These are phyloP conservation scores for Mycena filopes DNA, from an alignment of 768 basidiomycete genomes.

Conservation along the genomic window DNA sequence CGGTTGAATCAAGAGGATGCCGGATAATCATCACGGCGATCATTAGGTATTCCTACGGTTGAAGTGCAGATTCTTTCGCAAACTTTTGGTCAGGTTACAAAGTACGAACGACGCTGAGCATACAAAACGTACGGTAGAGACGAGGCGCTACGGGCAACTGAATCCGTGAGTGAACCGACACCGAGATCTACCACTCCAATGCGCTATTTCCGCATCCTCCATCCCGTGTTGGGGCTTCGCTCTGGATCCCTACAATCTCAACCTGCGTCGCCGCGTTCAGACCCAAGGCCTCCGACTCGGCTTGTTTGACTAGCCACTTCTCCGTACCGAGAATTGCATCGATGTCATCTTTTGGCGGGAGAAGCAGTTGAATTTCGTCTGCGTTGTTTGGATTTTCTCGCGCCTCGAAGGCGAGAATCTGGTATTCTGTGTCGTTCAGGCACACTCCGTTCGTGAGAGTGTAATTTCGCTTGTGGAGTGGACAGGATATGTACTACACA, in stretches of 20 bases:
- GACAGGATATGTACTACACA: conserved; percentile 53
- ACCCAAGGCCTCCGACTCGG: conserved; percentile 53
- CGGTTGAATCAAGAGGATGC: no score
- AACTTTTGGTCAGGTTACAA: no score
- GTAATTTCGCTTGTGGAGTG: conserved; percentile 77
- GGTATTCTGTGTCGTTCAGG: conserved; percentile 67
- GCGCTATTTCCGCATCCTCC: conserved; percentile 22
- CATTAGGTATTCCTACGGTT: no score
- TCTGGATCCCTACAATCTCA: conserved; percentile 40
- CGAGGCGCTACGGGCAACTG: no score
- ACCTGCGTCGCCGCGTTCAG: conserved; percentile 44
- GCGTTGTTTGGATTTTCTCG: conserved; percentile 50
- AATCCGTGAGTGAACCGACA: no score
- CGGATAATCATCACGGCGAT: no score
- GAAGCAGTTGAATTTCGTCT: conserved; percentile 54
- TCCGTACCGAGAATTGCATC: conserved; percentile 71
- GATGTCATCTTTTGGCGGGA: conserved; percentile 65
- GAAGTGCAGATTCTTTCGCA: no score
- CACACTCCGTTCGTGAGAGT: conserved; percentile 65
- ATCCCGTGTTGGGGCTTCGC: conserved; percentile 5
- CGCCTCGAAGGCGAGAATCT: conserved; percentile 70
- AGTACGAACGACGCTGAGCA: no score
- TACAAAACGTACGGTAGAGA: no score
- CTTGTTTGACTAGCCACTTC: conserved; percentile 71
- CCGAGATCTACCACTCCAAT: conserved; percentile 37